These are phyloP conservation scores for Cercophora sp. DNA, from an alignment of 495 filamentous ascomycete genomes.

Conservation along the genomic window DNA sequence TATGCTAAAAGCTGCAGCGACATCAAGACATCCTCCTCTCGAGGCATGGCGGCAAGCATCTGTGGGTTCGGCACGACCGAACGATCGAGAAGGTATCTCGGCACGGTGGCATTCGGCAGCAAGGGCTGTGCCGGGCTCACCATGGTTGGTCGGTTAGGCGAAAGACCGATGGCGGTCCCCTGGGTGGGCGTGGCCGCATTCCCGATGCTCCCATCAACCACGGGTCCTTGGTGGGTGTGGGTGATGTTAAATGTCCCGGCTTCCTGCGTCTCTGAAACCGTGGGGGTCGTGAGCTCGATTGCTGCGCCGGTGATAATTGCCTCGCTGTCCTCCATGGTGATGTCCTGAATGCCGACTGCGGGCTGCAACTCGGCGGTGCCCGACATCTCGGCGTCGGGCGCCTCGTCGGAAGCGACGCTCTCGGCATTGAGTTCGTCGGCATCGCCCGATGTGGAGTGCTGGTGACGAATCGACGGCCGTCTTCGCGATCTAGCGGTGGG, in stretches of 20 bases:
- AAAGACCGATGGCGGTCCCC: slow-evolving; percentile 66
- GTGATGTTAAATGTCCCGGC: slow-evolving; percentile 92
- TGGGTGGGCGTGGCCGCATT: slow-evolving; percentile 48
- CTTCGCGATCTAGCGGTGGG: slow-evolving; percentile 43
- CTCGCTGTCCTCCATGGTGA: slow-evolving; percentile 70
- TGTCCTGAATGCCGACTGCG: slow-evolving; percentile 73
- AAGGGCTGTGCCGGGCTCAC: slow-evolving; percentile 68
- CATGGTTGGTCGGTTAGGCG: slow-evolving; percentile 69
- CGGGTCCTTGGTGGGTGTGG: slow-evolving; percentile 85
- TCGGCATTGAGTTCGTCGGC: slow-evolving; percentile 82
- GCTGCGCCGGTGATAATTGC: slow-evolving; percentile 71
- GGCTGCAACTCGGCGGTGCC: slow-evolving; percentile 78
- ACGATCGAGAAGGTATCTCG: slow-evolving; percentile 72
- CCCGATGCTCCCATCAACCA: slow-evolving; percentile 85
- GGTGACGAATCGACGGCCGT: slow-evolving; percentile 80
- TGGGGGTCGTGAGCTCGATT: slow-evolving; percentile 69
- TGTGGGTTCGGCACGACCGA: slow-evolving; percentile 60
- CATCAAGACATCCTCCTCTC: slow-evolving; percentile 97
- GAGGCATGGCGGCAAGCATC: slow-evolving; percentile 80
- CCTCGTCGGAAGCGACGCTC: slow-evolving; percentile 65
- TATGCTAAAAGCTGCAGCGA: slow-evolving; percentile 96
- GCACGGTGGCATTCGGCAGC: slow-evolving; percentile 58
- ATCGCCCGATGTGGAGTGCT: slow-evolving; percentile 80
- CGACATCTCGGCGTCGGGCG: slow-evolving; percentile 59
- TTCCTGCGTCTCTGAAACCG: slow-evolving; percentile 78